phyloP scores from a whole-genome alignment of 228 moss, liverwort and hornwort species.

The Sphagnum fallax region DNA sequence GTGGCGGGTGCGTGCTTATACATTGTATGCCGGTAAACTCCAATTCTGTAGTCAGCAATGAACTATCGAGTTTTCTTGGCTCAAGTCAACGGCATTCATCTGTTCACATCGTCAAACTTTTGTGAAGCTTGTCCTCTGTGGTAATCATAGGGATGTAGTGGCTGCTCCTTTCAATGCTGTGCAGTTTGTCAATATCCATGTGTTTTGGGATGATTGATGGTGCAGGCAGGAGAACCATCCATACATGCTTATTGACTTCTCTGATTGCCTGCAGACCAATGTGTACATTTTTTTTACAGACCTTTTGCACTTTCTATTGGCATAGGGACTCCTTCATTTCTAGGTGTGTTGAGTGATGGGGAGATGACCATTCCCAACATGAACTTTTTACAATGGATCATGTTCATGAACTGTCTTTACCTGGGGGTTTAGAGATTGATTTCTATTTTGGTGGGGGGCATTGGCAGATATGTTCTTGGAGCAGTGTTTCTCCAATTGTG shows the following conservation, averaged over 20 bases:
- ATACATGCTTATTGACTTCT: constrained; percentile 99
- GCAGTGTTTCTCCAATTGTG: constrained; percentile 96
- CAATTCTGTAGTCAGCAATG: constrained; percentile 1
- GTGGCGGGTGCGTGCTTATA: constrained; percentile 97
- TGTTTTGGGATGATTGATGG: constrained; percentile 2
- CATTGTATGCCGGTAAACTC: constrained; percentile 99
- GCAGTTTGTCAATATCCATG: not conserved
- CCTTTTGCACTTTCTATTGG: not conserved
- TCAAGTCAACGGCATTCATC: too few relatives aligned
- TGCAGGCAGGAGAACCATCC: constrained; percentile 98
- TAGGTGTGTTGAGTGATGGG: not conserved
- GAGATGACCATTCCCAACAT: too few relatives aligned
- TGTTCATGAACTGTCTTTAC: too few relatives aligned
- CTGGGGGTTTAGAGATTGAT: not conserved
- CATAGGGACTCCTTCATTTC: not conserved
- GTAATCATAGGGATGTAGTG: too few relatives aligned
- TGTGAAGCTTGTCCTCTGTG: not conserved
- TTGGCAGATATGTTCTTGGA: constrained; percentile 86
- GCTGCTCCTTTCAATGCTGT: too few relatives aligned
- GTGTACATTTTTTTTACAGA: constrained; percentile 53
- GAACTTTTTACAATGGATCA: too few relatives aligned
- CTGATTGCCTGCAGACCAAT: constrained; percentile 93
- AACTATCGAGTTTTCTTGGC: too few relatives aligned
- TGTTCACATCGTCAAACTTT: not conserved
- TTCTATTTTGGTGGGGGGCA: not conserved